Evolutionary conservation across 1,139 yeast species (phyloP).

Genomic region (Saccharomyces hybrid): DNA sequence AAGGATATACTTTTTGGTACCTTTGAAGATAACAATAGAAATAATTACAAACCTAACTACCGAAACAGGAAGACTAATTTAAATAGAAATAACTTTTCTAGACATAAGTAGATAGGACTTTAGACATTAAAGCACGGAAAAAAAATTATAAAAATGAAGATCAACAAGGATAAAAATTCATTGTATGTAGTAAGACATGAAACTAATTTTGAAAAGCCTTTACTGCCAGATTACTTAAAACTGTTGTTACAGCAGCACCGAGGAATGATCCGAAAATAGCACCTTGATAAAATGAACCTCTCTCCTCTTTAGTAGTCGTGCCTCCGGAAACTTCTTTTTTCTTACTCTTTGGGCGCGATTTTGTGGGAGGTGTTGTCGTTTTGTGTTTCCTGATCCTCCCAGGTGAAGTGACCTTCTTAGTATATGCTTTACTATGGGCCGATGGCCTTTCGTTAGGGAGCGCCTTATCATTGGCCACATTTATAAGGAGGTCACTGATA

Average conservation of each 20-base stretch:
- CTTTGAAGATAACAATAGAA: constrained; percentile 5
- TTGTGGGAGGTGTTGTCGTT: neutral
- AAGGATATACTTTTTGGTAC: constrained; percentile 28
- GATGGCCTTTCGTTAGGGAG: neutral
- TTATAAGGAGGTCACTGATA: neutral
- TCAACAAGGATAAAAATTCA: constrained; percentile 2
- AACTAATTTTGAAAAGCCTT: constrained; percentile 3
- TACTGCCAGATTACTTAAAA: constrained; percentile 14
- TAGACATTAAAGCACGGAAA: neutral
- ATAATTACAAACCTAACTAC: constrained; percentile 3
- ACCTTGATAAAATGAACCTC: constrained; percentile 19
- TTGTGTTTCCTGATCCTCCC: neutral
- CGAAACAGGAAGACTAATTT: constrained; percentile 1
- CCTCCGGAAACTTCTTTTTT: neutral
- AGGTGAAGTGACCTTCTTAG: neutral
- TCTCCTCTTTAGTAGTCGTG: constrained; percentile 1
- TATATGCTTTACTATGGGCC: neutral
- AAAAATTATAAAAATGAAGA: constrained; percentile 2
- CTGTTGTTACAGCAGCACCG: constrained; percentile 25
- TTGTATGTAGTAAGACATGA: too few species aligned
- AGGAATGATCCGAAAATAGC: constrained; percentile 26
- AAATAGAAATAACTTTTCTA: constrained; percentile 3
- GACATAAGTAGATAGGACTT: neutral
- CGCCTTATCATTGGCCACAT: neutral
- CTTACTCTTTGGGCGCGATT: neutral